These are phyloP conservation scores for Rhizoctonia solani DNA, from an alignment of 1,284 basidiomycete species.

Conservation along the genomic window DNA sequence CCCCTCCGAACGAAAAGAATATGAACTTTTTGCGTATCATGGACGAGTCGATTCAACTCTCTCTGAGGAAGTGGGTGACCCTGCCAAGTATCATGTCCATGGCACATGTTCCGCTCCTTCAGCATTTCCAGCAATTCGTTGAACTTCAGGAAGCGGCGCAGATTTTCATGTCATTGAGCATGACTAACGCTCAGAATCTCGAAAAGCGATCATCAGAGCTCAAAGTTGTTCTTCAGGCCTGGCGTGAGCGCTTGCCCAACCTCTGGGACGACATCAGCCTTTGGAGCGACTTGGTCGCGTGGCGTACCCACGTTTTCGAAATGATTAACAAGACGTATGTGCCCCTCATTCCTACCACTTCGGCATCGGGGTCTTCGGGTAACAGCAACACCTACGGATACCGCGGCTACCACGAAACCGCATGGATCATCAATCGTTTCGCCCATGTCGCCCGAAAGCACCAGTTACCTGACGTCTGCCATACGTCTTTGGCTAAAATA, in stretches of 20 bases:
- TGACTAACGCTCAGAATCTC: slow-evolving; percentile 86
- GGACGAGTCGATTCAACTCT: slow-evolving; percentile 96
- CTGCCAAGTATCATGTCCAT: slow-evolving; percentile 85
- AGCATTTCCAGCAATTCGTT: slow-evolving; percentile 99
- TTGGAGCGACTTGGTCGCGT: slow-evolving; percentile 98
- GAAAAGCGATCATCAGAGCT: slow-evolving; percentile 95
- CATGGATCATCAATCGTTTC: slow-evolving; percentile 99
- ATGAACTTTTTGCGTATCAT: slow-evolving; percentile 74
- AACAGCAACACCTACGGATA: slow-evolving; percentile 89
- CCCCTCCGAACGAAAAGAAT: slow-evolving; percentile 48
- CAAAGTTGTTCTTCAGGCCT: slow-evolving; percentile 94
- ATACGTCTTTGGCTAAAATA: slow-evolving; percentile 93
- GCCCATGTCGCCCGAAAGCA: slow-evolving; percentile 99
- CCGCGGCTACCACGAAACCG: slow-evolving; percentile 99
- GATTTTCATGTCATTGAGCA: slow-evolving; percentile 89
- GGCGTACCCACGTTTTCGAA: slow-evolving; percentile 88
- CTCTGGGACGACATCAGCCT: slow-evolving; percentile 97
- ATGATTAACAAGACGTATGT: slow-evolving; percentile 98
- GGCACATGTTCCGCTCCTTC: slow-evolving; percentile 92
- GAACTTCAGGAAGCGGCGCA: slow-evolving; percentile 96
- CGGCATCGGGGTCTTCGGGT: slow-evolving; percentile 55
- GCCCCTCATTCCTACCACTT: slow-evolving; percentile 70
- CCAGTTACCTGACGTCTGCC: slow-evolving; percentile 94
- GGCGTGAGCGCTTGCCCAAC: slow-evolving; percentile 97
- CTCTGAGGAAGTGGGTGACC: slow-evolving; percentile 94